phyloP scores from a whole-genome alignment of 768 basidiomycete genomes.

The Calocybe indica region DNA sequence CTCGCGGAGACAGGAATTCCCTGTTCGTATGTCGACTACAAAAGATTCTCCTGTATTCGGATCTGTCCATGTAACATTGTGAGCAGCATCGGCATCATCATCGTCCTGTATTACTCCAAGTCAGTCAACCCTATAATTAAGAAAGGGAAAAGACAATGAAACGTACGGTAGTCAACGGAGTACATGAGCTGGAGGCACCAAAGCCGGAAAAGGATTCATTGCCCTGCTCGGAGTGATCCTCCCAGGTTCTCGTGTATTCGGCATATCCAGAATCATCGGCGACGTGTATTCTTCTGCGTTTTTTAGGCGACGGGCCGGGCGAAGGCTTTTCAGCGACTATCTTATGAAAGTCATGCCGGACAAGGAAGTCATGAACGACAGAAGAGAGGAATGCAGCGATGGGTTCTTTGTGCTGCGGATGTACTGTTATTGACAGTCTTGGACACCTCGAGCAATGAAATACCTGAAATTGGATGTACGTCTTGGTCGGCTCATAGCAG shows the following conservation, averaged over 20 bases:
- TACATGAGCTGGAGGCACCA: too few species aligned
- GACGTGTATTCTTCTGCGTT: conserved; percentile 40
- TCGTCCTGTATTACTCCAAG: conserved; percentile 8
- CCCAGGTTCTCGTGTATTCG: conserved; percentile 8
- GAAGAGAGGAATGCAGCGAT: conserved; percentile 53
- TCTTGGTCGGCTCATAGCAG: conserved; percentile 75
- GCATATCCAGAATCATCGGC: conserved; percentile 30
- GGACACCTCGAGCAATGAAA: conserved; percentile 1
- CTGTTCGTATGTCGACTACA: conserved; percentile 61
- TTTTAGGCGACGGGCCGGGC: conserved; percentile 37
- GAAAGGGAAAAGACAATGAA: too few species aligned
- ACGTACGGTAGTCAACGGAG: too few species aligned
- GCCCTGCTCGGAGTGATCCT: too few species aligned
- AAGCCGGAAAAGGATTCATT: too few species aligned
- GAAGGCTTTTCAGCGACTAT: too few species aligned
- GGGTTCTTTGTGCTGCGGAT: conserved; percentile 47
- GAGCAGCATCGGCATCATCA: conserved; percentile 17
- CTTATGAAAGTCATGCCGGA: background rate
- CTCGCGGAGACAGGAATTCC: conserved; percentile 48
- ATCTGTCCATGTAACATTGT: conserved; percentile 55
- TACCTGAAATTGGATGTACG: conserved; percentile 62
- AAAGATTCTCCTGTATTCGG: conserved; percentile 53
- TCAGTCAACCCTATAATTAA: background rate
- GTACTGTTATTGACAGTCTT: conserved; percentile 4
- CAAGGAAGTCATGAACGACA: conserved; percentile 16